Evolutionary conservation across 768 basidiomycete species (phyloP).

Genomic region (Pholiota conissans): DNA sequence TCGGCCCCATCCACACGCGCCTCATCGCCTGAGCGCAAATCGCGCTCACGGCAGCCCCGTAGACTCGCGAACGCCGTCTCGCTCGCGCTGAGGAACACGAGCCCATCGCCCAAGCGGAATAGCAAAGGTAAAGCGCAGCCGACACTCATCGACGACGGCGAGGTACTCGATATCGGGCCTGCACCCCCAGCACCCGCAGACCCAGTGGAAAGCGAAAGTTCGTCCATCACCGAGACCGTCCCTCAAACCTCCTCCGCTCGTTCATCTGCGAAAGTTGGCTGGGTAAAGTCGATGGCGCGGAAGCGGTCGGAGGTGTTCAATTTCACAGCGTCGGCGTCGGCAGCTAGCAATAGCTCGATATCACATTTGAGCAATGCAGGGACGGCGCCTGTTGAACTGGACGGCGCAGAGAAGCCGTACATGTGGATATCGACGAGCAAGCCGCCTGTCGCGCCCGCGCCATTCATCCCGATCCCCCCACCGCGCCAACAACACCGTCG

Average conservation of each 20-base stretch:
- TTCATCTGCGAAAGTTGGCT: slow-evolving; percentile 11
- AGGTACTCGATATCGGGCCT: slow-evolving; percentile 19
- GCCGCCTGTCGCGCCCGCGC: slow-evolving; percentile 10
- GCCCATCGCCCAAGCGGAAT: slow-evolving; percentile 7
- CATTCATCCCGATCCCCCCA: slow-evolving; percentile 13
- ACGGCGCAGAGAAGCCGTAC: slow-evolving; percentile 15
- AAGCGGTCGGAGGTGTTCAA: slow-evolving; percentile 9
- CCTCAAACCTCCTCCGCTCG: slow-evolving; percentile 7
- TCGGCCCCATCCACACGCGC: slow-evolving; percentile 21
- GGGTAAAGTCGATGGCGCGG: slow-evolving; percentile 13
- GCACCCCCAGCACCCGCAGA: slow-evolving; percentile 10
- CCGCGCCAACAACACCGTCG: background rate
- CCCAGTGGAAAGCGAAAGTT: slow-evolving; percentile 5
- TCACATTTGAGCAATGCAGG: slow-evolving; percentile 9
- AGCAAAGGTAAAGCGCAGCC: background rate
- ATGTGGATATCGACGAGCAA: slow-evolving; percentile 21
- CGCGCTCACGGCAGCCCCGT: slow-evolving; percentile 21
- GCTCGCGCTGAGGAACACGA: slow-evolving; percentile 17
- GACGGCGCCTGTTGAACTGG: slow-evolving; percentile 8
- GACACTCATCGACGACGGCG: slow-evolving; percentile 8
- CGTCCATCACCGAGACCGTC: slow-evolving; percentile 3
- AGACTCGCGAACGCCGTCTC: slow-evolving; percentile 20
- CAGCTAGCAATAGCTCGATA: background rate
- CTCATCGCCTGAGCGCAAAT: slow-evolving; percentile 24
- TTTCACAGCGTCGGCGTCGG: background rate